These are phyloP conservation scores for Diutina neorugosa DNA, from an alignment of 1,139 yeast genomes.

Conservation along the genomic window DNA sequence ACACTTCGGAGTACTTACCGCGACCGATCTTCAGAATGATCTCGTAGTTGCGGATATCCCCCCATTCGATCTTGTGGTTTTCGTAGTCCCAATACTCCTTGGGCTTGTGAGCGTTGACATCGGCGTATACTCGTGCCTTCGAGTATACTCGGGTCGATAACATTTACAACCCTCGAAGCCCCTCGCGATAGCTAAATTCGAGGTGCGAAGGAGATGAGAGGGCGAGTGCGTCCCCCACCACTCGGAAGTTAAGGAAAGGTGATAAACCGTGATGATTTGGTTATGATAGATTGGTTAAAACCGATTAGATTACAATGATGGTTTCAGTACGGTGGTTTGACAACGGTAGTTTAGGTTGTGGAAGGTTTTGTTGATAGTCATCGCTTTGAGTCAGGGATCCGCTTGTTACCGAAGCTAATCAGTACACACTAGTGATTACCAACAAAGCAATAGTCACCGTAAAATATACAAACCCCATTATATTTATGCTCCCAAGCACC, in stretches of 20 bases:
- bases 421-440: too few species aligned
- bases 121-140: conserved; percentile 79
- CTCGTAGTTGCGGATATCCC: conserved; percentile 69
- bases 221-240: not conserved
- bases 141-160: conserved; percentile 2
- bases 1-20: conserved; percentile 96
- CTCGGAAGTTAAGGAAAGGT: not conserved
- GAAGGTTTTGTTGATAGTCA: too few species aligned
- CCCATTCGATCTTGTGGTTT: conserved; percentile 59
- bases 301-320: too few species aligned
- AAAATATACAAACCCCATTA: too few species aligned
- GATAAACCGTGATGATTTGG: too few species aligned
- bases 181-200: not conserved
- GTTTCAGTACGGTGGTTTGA: too few species aligned
- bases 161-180: not conserved
- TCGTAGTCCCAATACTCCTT: conserved; percentile 93
- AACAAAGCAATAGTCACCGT: too few species aligned
- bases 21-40: conserved; percentile 88
- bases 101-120: conserved; percentile 70
- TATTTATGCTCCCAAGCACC: too few species aligned
- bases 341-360: too few species aligned
- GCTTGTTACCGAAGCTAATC: too few species aligned
- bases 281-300: too few species aligned
- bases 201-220: not conserved
- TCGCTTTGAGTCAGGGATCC: too few species aligned